Base-by-base conservation (phyloP, 352 stramenopile genomes). In the Aphanomyces euteiches region DNA sequence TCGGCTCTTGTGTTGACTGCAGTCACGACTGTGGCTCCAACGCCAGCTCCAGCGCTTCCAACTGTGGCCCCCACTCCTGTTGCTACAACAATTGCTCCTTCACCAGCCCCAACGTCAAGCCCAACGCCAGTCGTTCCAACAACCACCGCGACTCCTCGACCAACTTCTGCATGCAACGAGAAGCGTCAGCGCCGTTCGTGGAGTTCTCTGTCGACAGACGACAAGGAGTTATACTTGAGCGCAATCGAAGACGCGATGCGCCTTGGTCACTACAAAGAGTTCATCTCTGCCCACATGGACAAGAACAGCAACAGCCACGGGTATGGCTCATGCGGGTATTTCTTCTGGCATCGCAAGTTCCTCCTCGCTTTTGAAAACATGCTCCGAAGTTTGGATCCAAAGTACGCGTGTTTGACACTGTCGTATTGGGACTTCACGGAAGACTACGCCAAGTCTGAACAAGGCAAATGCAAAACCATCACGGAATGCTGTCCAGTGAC, bases 341-440 rank as follows among this genome's bases (percentile, higher is more conserved):
- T 83, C 21, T 90, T 87, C 72, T 91, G 84, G 82, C 84, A 91
- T 58, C 84, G 84, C 36, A 77, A 81, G 65, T 74, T 84, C 56
- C 63, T 90, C 3, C 47, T 91, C 12, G 84, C 75, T 4, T 91
- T 85, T 59, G 83, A 90, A 47, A 90, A 89, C 69, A 90, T 90
- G 83, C 76, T 90, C 8, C 81, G 83, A 2, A 81, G 76, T 37
- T 66, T 86, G 1, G 73, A 53, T 1, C 3, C 65, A 3, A 47
- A 75, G 56, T 90, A 75, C 65, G 60, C 63, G 36, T 91, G 84
- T 45, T n/a, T 91, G 3, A 90, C 84, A 10, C 19, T 91, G 3
- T 82, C 84, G 15, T 82, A 84, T 56, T 90, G 76, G 79, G 82
- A 91, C 67, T 65, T 83, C 28, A 58, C 73, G 47, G 37, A 56